Percentiles rank a stretch among this genome's conserved stretches.
Conservation (phyloP, 768 basidiomycete genomes). For the Termitomyces sp. region DNA sequence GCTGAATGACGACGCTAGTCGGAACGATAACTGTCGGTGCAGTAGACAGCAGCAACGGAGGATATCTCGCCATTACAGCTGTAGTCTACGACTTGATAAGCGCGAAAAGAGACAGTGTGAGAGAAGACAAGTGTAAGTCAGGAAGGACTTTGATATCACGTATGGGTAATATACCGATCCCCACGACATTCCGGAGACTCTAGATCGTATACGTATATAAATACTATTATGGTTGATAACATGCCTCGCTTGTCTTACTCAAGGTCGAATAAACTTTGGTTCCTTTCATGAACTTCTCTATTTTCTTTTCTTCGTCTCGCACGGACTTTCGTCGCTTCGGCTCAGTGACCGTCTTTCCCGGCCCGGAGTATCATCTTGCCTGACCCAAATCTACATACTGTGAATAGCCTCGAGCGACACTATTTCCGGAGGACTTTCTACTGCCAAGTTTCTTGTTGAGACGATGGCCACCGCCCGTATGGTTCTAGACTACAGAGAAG, state of each 20-base stretch:
- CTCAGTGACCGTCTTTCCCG: background rate
- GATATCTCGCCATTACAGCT: constrained; percentile 42
- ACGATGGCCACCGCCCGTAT: background rate
- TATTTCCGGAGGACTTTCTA: background rate
- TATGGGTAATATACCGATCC: background rate
- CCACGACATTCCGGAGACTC: background rate
- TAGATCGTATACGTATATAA: too few relatives aligned
- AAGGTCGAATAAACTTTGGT: background rate
- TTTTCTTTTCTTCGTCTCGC: background rate
- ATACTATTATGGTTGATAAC: too few relatives aligned
- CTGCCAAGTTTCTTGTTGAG: background rate
- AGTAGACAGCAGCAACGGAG: constrained; percentile 36
- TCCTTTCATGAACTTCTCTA: background rate
- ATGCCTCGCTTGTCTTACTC: background rate
- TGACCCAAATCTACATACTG: too few relatives aligned
- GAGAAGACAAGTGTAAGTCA: background rate
- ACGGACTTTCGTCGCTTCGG: background rate
- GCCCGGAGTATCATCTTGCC: background rate
- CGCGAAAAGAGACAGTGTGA: background rate
- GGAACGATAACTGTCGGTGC: constrained; percentile 34
- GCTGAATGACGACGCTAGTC: constrained; percentile 48
- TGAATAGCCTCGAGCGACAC: too few relatives aligned
- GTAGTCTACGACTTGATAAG: constrained; percentile 9
- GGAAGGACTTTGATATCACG: background rate
- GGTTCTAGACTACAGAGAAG: background rate